A percentile compares a stretch with the other conserved stretches of the same genome.
phyloP scores from a whole-genome alignment of 441 rosid species.

The Populus hybrid region DNA sequence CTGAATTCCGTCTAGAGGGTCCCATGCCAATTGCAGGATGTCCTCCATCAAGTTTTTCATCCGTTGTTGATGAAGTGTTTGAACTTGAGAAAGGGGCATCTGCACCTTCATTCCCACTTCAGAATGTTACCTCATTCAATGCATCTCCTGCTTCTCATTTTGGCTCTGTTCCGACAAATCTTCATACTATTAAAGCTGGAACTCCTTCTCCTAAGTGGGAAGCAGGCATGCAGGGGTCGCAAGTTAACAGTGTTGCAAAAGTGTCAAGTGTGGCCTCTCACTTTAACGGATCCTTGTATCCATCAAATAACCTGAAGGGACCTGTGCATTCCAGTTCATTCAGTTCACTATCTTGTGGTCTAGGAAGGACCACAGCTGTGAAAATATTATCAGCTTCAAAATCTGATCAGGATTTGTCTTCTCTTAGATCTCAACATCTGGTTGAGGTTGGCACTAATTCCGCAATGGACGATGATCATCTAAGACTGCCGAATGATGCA shows the following conservation, averaged over 20 bases:
- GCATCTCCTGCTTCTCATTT: slow-evolving; percentile 54
- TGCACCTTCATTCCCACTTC: slow-evolving; percentile 47
- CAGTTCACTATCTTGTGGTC: slow-evolving; percentile 49
- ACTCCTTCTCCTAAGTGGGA: slow-evolving; percentile 65
- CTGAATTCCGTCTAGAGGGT: slow-evolving; percentile 55
- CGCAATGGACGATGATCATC: slow-evolving; percentile 51
- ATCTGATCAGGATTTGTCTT: slow-evolving; percentile 80
- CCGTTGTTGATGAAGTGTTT: slow-evolving; percentile 92
- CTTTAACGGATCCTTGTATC: slow-evolving; percentile 42
- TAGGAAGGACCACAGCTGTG: slow-evolving; percentile 44
- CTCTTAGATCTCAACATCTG: slow-evolving; percentile 63
- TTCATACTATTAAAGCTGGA: slow-evolving; percentile 43
- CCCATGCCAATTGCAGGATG: slow-evolving; percentile 50
- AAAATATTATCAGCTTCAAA: slow-evolving; percentile 61
- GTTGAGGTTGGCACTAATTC: slow-evolving; percentile 40
- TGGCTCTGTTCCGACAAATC: slow-evolving; percentile 47
- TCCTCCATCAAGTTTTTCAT: slow-evolving; percentile 73
- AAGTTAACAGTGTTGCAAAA: slow-evolving; percentile 39
- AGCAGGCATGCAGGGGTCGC: slow-evolving; percentile 43
- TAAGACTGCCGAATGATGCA: slow-evolving; percentile 40
- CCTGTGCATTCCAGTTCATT: slow-evolving; percentile 52
- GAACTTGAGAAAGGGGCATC: slow-evolving; percentile 72
- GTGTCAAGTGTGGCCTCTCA: slow-evolving; percentile 31
- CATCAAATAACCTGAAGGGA: slow-evolving; percentile 51
- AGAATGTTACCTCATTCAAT: slow-evolving; percentile 44